Evolutionary conservation across 345 rosid species (phyloP), one percentile per base, ranked within the genome.

Genomic region (Camelina laxa): DNA sequence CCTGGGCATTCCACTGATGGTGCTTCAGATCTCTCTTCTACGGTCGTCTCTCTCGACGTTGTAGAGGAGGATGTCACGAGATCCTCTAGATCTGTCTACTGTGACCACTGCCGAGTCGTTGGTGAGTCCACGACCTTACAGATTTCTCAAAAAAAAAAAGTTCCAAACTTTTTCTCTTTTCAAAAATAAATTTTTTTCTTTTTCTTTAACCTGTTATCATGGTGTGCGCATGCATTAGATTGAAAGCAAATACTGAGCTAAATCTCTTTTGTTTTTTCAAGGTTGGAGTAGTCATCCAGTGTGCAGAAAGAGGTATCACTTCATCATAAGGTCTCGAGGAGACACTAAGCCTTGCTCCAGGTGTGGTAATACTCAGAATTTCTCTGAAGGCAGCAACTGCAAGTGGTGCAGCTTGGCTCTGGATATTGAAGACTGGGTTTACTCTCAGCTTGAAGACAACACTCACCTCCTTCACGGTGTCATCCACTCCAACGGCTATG

Each of bases 231-330:
- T 63, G 64, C 53, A 36, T 72, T 35, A 38, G 4, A 38, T 3
- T 38, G 42, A 39, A 3, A 39, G 42, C 42, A 3, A 39, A 47
- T 1, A 58, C 59, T 75, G 8, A 75, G 1, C 9, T 8, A 47
- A 64, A 56, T 39, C 36, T 56, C 30, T 27, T 33, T 1, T 33
- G 22, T 50, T 50, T 60, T 19, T 19, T 35, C 2, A 62, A 91
- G 94, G 97, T 63, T 91, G 97, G 94, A 87, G 97, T 74, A 85
- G 84, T 3, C 82, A 91, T 81, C 92, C 94, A 9, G 97, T 91
- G 30, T 91, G 92, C 58, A 70, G 82, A 60, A 91, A 89, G 72
- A 76, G 91, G 45, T 91, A 88, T 61, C 97, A 88, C 75, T 91
- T 91, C 75, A 86, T 91, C 47, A 81, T 91, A 51, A 80, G 88